phyloP scores from a whole-genome alignment of 441 rosid genomes.

The Euphorbia celastroides region DNA sequence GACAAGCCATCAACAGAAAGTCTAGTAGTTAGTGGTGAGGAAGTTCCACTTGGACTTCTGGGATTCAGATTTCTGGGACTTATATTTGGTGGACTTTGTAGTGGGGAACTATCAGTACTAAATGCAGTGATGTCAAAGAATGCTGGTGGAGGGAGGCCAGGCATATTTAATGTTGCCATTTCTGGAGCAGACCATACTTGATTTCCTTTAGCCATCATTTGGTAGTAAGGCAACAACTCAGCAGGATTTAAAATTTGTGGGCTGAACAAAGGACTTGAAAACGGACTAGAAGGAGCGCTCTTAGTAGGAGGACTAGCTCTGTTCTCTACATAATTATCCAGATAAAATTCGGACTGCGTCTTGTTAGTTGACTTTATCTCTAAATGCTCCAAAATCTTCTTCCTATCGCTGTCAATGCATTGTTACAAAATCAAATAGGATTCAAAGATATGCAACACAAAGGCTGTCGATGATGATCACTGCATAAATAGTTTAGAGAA shows the following conservation, averaged over 20 bases:
- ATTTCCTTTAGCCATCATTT: constrained; percentile 40
- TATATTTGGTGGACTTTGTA: constrained; percentile 54
- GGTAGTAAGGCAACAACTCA: constrained; percentile 37
- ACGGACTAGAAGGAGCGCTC: constrained; percentile 71
- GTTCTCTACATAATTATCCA: constrained; percentile 29
- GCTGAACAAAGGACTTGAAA: constrained; percentile 51
- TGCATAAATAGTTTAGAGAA: too few species aligned
- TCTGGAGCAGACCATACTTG: constrained; percentile 88
- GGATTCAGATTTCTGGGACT: constrained; percentile 41
- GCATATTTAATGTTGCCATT: constrained; percentile 44
- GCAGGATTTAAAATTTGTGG: constrained; percentile 42
- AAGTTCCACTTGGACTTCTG: constrained; percentile 46
- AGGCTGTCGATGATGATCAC: too few species aligned
- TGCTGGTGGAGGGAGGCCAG: constrained; percentile 60
- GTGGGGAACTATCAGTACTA: constrained; percentile 67
- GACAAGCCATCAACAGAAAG: constrained; percentile 39
- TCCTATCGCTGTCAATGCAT: constrained; percentile 26
- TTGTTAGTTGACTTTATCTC: constrained; percentile 22
- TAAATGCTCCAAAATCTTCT: constrained; percentile 35
- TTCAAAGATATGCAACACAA: too few species aligned
- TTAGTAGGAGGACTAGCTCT: constrained; percentile 41
- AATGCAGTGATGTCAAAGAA: constrained; percentile 42
- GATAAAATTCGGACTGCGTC: constrained; percentile 24
- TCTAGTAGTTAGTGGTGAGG: constrained; percentile 49
- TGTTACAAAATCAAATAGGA: constrained; percentile 17